Evolutionary conservation across 768 basidiomycete species (phyloP), one percentile per base, ranked within the genome.

Genomic region (Leucocoprinus birnbaumii): DNA sequence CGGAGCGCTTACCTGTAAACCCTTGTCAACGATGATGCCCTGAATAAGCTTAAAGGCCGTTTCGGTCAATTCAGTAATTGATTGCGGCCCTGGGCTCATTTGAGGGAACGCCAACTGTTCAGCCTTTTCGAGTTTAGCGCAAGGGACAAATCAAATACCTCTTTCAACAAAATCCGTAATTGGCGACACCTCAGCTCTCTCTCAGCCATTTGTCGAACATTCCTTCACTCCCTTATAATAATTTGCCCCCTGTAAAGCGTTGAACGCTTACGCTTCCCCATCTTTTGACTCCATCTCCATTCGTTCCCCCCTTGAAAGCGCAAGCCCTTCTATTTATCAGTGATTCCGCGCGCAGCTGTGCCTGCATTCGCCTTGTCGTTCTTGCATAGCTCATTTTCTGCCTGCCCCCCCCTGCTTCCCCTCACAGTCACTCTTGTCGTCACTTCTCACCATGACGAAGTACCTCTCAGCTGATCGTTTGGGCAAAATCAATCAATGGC

Each of bases 401-500:
- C n/a, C n/a, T n/a, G n/a, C n/a, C 11, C 11, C 14, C 22, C 31
- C 1, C 13, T 16, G 6, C 14, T 51, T 19, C 26, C 40, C 24
- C 22, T 40, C 49, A 21, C 16, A 41, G 14, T 9, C 41, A 43
- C n/a, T n/a, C n/a, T 42, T 18, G 42, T 18, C 37, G 16, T 14
- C 22, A 16, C 21, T 21, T 27, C n/a, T 31, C 48, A 21, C 26
- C 47, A 48, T 53, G 51, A 44, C 51, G 21, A 48, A 48, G 35
- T 55, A 34, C 24, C 54, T 55, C 22, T 49, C 54, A 2, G 16
- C 40, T 21, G 49, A 37, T 31, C 47, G 35, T 16, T 14, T 41
- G 47, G 11, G 13, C 41, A 55, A 55, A 35, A 49, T 55, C 31
- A 9, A 48, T 9, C 40, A 43, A 49, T 55, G 54, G 54, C 47